phyloP scores from a whole-genome alignment of 2,329 filamentous ascomycete genomes.

The Pyrenophora seminiperda region DNA sequence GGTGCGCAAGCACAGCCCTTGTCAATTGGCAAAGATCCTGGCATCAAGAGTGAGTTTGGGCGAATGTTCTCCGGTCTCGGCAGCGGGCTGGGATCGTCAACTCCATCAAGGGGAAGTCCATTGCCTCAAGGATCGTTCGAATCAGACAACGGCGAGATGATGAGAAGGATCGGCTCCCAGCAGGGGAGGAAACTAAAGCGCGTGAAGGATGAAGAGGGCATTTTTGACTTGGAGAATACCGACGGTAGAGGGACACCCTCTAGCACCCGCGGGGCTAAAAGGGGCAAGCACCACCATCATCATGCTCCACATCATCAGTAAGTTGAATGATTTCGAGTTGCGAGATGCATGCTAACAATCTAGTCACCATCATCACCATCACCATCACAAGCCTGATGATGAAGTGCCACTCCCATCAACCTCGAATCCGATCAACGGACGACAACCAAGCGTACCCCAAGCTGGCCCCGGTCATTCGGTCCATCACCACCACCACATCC shows the following conservation, averaged over 20 bases:
- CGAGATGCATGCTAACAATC: conserved; percentile 32
- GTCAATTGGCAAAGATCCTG: conserved; percentile 79
- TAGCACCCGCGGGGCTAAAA: conserved; percentile 70
- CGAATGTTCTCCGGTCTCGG: conserved; percentile 95
- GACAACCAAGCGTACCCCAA: conserved; percentile 38
- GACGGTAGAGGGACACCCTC: conserved; percentile 67
- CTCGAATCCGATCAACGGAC: conserved; percentile 29
- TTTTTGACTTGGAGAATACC: conserved; percentile 68
- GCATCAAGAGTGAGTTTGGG: conserved; percentile 93
- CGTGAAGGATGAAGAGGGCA: conserved; percentile 74
- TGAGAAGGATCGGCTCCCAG: conserved; percentile 46
- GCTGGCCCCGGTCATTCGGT: conserved; percentile 34
- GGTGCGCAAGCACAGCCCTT: conserved; percentile 82
- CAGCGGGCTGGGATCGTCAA: conserved; percentile 65
- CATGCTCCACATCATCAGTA: conserved; percentile 57
- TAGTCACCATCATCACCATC: conserved; percentile 62
- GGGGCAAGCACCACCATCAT: conserved; percentile 65
- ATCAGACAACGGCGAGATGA: conserved; percentile 37
- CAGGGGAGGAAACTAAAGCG: conserved; percentile 58
- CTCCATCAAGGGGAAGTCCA: conserved; percentile 60
- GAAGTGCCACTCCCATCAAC: conserved; percentile 44
- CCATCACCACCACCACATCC: conserved; percentile 50
- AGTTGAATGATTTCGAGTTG: conserved; percentile 29
- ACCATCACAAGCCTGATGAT: conserved; percentile 61
- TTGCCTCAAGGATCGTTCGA: conserved; percentile 46